Evolutionary conservation across 768 basidiomycete species (phyloP), one percentile per base, ranked within the genome.

Genomic region (Xerocomellus intermedius): DNA sequence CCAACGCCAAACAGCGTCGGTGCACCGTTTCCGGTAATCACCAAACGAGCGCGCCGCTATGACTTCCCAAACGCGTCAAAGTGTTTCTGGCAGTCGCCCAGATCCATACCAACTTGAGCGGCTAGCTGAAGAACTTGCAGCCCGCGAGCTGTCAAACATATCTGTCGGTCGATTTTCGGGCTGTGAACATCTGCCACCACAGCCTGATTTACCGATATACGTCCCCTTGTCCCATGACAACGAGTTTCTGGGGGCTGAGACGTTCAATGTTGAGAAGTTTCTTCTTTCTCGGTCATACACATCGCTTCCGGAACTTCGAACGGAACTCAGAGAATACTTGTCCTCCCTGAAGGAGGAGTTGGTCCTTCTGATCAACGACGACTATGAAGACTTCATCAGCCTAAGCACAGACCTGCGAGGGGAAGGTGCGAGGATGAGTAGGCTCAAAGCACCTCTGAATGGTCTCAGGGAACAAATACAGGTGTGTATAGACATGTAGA

Each of bases 311-410:
- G 96, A 98, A 70, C 77, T 98, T 32, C 86, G 94, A 50, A 73
- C 83, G 4, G 95, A 99, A 68, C 77, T 99, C 21, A 82, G 94
- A 32, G 85, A 92, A 49, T 98, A 98, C 69, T 77, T 93, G 56
- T 82, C 83, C 0, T 75, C 79, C 10, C 74, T 99, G 59, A 94
- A 96, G 71, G 92, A 95, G 69, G 96, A 97, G 69, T 81, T 99
- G 35, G 94, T 98, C 30, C 86, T 86, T 64, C 84, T 98, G 65
- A 97, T 98, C 69, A 98, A 99, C 72, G 89, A 94, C 63, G 97
- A 98, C 73, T 99, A 98, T 66, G 94, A 94, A 69, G 94, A 94
- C 14, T 99, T 98, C 69, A 96, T 98, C 64, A 93, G 91, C 62
- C 78, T 99, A 30, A 95, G 95, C 59, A 94, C 95, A 4, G 94